A percentile compares a stretch with the other conserved stretches of the same genome.
phyloP scores from a whole-genome alignment of 2,329 filamentous ascomycete genomes.

The Penicillium sp. region DNA sequence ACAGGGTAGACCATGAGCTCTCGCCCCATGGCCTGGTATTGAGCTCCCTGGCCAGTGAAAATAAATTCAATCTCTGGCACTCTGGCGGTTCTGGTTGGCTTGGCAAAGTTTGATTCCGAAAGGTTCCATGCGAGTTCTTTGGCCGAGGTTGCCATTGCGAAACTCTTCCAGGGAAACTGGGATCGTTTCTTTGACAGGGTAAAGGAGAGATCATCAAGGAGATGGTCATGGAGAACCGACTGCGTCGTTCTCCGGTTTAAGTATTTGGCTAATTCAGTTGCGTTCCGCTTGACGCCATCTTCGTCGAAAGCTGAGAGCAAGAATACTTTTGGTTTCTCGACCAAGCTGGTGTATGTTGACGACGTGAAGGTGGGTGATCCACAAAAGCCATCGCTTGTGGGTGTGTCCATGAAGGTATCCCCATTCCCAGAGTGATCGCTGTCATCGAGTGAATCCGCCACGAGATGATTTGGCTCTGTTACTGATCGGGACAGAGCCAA shows the following conservation, averaged over 20 bases:
- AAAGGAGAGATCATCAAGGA: constrained; percentile 24
- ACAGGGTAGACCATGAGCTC: constrained; percentile 27
- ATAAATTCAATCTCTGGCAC: constrained; percentile 29
- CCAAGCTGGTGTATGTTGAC: not conserved
- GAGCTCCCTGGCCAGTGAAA: constrained; percentile 42
- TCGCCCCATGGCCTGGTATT: constrained; percentile 36
- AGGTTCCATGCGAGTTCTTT: constrained; percentile 18
- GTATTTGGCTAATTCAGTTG: constrained; percentile 14
- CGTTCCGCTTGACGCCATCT: constrained; percentile 22
- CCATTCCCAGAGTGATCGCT: constrained; percentile 9
- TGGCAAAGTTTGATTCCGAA: constrained; percentile 11
- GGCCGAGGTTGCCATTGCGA: constrained; percentile 12
- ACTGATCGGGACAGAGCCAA: not conserved
- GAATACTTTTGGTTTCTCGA: constrained; percentile 10
- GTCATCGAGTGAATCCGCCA: constrained; percentile 4
- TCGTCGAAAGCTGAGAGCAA: constrained; percentile 24
- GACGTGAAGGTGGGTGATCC: constrained; percentile 2
- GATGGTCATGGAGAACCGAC: not conserved
- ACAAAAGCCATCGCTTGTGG: constrained; percentile 10
- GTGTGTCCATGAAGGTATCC: constrained; percentile 11
- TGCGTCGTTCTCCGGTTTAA: constrained; percentile 4
- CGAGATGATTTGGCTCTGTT: not conserved
- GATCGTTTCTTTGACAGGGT: constrained; percentile 19
- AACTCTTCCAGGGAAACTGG: constrained; percentile 19
- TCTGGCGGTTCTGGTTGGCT: constrained; percentile 5